Evolutionary conservation across 2,329 filamentous ascomycete species (phyloP).

Genomic region (Lecanosticta acicola): DNA sequence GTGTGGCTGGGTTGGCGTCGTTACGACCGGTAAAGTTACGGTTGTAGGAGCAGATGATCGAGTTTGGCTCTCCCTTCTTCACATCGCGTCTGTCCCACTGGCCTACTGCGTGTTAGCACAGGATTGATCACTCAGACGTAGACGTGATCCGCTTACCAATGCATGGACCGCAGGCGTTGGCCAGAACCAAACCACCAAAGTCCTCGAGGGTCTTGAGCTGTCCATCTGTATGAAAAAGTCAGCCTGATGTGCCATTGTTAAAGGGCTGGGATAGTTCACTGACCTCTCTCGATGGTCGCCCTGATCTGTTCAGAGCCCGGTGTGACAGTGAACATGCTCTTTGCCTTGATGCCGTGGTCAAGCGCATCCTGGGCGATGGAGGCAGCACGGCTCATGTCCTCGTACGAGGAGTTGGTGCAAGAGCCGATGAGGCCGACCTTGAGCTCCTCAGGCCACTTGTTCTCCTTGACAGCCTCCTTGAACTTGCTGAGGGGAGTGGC

Average conservation of each 20-base stretch:
- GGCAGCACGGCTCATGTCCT: conserved; percentile 90
- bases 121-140: neutral
- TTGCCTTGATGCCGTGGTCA: conserved; percentile 87
- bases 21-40: conserved; percentile 99
- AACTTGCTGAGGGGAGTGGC: conserved; percentile 97
- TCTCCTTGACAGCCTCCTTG: conserved; percentile 85
- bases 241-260: no score
- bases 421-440: conserved; percentile 97
- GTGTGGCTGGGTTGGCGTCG: conserved; percentile 89
- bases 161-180: conserved; percentile 87
- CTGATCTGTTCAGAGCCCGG: conserved; percentile 96
- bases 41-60: conserved; percentile 98
- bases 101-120: conserved; percentile 20
- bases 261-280: no score
- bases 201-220: conserved; percentile 85
- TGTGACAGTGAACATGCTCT: conserved; percentile 88
- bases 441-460: conserved; percentile 93
- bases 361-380: conserved; percentile 89
- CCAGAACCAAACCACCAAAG: conserved; percentile 88
- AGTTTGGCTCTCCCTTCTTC: conserved; percentile 85
- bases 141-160: conserved; percentile 51
- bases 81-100: conserved; percentile 76
- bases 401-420: conserved; percentile 87
- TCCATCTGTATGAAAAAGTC: conserved; percentile 23
- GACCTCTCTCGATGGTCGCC: conserved; percentile 80